These are phyloP conservation scores for Auriscalpium vulgare DNA, from an alignment of 768 basidiomycete genomes.

Conservation along the genomic window DNA sequence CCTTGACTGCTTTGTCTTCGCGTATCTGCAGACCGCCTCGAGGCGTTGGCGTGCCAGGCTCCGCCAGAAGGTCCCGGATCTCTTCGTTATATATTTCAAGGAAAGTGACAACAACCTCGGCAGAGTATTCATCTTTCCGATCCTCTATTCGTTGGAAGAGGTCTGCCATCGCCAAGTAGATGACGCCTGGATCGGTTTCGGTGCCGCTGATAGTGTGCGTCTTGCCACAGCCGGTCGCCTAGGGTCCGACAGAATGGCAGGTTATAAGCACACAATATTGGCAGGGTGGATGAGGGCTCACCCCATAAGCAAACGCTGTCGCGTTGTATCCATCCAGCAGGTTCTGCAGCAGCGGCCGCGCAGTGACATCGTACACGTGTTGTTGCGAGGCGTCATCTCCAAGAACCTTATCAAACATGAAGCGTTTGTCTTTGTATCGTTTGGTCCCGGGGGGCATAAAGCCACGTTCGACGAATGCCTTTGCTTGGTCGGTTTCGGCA, in stretches of 20 bases:
- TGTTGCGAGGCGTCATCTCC: conserved; percentile 72
- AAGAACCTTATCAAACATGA: conserved; percentile 95
- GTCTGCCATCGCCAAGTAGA: conserved; percentile 95
- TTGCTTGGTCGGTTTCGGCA: conserved; percentile 76
- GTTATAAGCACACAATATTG: conserved; percentile 4
- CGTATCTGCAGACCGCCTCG: conserved; percentile 88
- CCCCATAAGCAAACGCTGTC: conserved; percentile 98
- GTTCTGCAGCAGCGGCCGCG: conserved; percentile 76
- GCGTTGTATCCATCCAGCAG: conserved; percentile 93
- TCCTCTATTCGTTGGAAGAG: conserved; percentile 91
- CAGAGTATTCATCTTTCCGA: conserved; percentile 74
- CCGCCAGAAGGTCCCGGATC: conserved; percentile 89
- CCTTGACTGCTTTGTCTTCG: conserved; percentile 90
- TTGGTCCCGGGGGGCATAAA: conserved; percentile 83
- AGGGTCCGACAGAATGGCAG: conserved; percentile 5
- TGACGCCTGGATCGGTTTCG: conserved; percentile 81
- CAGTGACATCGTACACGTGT: conserved; percentile 81
- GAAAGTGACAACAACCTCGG: conserved; percentile 88
- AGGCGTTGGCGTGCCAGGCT: conserved; percentile 52
- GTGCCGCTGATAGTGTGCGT: conserved; percentile 98
- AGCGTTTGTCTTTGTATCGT: conserved; percentile 93
- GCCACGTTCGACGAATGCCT: conserved; percentile 76
- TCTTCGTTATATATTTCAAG: conserved; percentile 99
- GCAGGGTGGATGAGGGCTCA: conserved; percentile 33
- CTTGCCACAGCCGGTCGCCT: conserved; percentile 99